Conservation (phyloP, 2,329 filamentous ascomycete genomes). For the Penicillium sp. region DNA sequence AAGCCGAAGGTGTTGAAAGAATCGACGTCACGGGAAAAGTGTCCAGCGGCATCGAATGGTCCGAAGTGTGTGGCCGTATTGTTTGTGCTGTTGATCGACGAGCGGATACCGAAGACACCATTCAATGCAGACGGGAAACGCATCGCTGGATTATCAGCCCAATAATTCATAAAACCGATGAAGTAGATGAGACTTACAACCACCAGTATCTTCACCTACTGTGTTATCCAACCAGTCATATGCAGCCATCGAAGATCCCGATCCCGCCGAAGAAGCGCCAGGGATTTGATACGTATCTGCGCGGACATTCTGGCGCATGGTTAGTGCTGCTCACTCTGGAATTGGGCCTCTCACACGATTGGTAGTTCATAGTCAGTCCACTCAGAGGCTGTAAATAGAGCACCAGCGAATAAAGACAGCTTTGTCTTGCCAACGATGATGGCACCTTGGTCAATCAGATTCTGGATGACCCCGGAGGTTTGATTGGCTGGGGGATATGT, state of each 20-base stretch:
- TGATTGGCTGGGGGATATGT: conserved; percentile 50
- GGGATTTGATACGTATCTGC: conserved; percentile 40
- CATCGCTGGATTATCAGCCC: conserved; percentile 29
- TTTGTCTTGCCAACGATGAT: conserved; percentile 42
- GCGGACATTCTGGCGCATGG: conserved; percentile 40
- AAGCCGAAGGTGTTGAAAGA: conserved; percentile 41
- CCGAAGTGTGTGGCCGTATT: conserved; percentile 52
- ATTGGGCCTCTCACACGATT: background rate
- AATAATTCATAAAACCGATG: too few species aligned
- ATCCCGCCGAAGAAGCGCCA: conserved; percentile 25
- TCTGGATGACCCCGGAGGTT: conserved; percentile 55
- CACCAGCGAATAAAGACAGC: conserved; percentile 36
- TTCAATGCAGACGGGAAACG: conserved; percentile 52
- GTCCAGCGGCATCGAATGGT: conserved; percentile 49
- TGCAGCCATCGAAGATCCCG: conserved; percentile 31
- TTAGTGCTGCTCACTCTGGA: conserved; percentile 16
- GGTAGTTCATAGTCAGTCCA: conserved; percentile 33
- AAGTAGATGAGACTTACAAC: conserved; percentile 3
- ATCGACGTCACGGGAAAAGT: conserved; percentile 35
- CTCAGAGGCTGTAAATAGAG: conserved; percentile 28
- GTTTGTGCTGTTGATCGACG: conserved; percentile 51
- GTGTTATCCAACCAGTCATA: conserved; percentile 52
- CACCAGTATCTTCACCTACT: conserved; percentile 47
- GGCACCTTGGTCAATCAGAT: conserved; percentile 62
- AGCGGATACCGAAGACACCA: conserved; percentile 55